Base-by-base conservation (phyloP, 331 rosid species). In the Telfairia occidentalis region DNA sequence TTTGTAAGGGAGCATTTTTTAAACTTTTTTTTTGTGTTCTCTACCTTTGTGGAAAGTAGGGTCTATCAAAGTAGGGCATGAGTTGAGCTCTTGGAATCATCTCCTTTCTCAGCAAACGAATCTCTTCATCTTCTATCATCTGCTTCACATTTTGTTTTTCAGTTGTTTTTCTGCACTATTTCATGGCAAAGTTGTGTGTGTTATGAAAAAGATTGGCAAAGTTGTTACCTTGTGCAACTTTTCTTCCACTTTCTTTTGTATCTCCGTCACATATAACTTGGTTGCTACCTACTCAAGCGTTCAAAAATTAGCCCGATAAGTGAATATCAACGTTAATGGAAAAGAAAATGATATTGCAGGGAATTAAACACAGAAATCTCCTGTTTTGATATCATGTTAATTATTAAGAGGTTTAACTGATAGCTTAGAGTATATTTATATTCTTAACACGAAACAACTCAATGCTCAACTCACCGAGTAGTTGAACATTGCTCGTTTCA, bases 61-160 rank as follows among this genome's bases (percentile, higher is more conserved):
- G 97, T 78, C 89, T 86, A 57, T 94, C 96, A 77, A 94, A 94
- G 79, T 86, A 86, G 35, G 98, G 98, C 98, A 94, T 94, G 75
- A 94, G 77, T 71, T 91, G 96, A 83, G 98, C 98, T 85, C 96
- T 88, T 59, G 98, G 98, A 79, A 94, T 46, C 98, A 94, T 88
- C 74, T 94, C 98, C 87, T 94, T 90, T 85, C 98, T 91, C 70
- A 94, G 76, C 82, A 84, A 52, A 72, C 97, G 95, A 77, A 91
- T 71, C 85, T 91, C 96, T 85, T 94, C 97, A 80, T 94, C 97
- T 88, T 89, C 98, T 63, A 94, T 86, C 87, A 94, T 81, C 98
- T 94, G 87, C 35, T 79, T 70, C 75, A 76, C 19, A 43, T 19
- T 53, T 4, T 37, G 15, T 32, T 37, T 1, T 49, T 21, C 37